Evolutionary conservation across 306 rosid species (phyloP).

Genomic region (Glycine tomentella): DNA sequence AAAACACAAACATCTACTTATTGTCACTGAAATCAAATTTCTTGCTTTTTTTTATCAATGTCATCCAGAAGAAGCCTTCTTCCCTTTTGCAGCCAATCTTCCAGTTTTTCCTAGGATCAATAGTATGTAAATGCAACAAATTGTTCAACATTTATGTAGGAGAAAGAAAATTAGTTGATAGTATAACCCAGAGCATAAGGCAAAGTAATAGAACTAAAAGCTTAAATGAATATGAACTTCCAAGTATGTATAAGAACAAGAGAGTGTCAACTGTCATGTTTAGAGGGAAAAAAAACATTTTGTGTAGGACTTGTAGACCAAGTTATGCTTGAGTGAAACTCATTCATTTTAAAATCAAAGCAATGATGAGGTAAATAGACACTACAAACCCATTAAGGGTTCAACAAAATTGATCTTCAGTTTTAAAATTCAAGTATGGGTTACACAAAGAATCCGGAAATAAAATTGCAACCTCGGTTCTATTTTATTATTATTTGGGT

Average conservation of each 20-base stretch:
- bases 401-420: neutral
- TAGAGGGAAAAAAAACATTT: neutral
- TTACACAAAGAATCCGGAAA: neutral
- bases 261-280: neutral
- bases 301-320: too few species aligned
- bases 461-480: conserved; percentile 8
- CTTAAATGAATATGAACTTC: neutral
- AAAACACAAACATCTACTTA: too few species aligned
- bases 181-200: neutral
- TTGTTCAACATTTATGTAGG: neutral
- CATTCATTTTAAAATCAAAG: neutral
- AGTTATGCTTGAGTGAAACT: neutral
- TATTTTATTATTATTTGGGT: neutral
- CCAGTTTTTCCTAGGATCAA: conserved; percentile 82
- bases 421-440: neutral
- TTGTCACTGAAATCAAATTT: conserved; percentile 59
- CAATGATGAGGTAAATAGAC: neutral
- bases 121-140: neutral
- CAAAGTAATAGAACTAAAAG: conserved; percentile 11
- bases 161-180: conserved; percentile 5
- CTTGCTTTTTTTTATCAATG: conserved; percentile 57
- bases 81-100: conserved; percentile 80
- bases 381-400: conserved; percentile 1
- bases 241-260: neutral
- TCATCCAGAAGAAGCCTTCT: conserved; percentile 71